Evolutionary conservation across 1,139 yeast genomes (phyloP), one percentile per base, ranked within the genome.

Genomic region (Candida mesenterica): DNA sequence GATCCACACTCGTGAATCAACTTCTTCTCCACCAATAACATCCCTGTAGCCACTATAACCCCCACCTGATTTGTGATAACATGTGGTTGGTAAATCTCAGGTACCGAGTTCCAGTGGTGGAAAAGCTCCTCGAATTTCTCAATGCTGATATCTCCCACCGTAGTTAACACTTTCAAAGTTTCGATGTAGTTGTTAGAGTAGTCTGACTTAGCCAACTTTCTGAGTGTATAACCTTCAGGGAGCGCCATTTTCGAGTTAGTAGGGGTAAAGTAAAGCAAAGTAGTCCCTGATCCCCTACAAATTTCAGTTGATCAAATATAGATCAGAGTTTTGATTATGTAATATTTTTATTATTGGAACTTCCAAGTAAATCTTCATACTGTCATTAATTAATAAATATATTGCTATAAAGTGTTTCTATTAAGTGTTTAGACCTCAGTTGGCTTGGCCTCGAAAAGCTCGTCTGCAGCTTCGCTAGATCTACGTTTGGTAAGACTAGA

Each of bases 1-100:
- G 70, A 60, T 0, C 96, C 95, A 57, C 94, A 81, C 33, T 68
- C 77, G 57, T 90, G 97, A 34, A 83, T 80, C 40, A 80, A 49
- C 50, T 84, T 84, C 34, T 62, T 65, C 50, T 84, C 94, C 13
- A 84, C 59, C 9, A 69, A 45, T 24, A 69, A 55, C 73, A 68
- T 68, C 1, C 76, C 76, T 0, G 75, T 68, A 32, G 75, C 72
- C 3, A 68, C 75, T 4, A 83, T 59, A 5, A 68, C 49, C 9
- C 59, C 78, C 51, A 27, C 71, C 1, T 50, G 53, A 37, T 81
- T 71, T 7, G 75, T 59, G 28, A 83, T 77, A n/a, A 82, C 89
- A 31, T 71, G 64, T 1, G 83, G 82, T 42, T 74, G 72, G 59
- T 80, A 83, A 5, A 67, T 62, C 7, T 61, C 62, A 0, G 69